phyloP scores from a whole-genome alignment of 2,329 filamentous ascomycete genomes.

The Corinectria fuckeliana region DNA sequence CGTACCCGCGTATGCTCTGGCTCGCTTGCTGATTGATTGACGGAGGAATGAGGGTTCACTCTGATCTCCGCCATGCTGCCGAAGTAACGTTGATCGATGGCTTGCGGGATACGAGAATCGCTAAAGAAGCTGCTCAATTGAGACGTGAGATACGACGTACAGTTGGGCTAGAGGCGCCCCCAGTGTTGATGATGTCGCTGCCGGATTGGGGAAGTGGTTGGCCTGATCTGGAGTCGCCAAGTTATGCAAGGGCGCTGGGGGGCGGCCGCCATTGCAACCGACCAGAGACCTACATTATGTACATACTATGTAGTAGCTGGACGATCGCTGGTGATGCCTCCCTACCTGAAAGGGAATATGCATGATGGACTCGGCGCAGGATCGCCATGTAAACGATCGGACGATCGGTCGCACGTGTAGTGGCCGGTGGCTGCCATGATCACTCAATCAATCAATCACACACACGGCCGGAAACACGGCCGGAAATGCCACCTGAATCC shows the following conservation, averaged over 20 bases:
- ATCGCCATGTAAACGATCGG: not conserved
- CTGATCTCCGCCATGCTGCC: not conserved
- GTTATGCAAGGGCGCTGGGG: no score
- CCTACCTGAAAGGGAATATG: not conserved
- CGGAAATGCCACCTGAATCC: not conserved
- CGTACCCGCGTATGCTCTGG: not conserved
- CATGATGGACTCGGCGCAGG: not conserved
- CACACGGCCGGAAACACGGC: not conserved
- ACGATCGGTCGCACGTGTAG: not conserved
- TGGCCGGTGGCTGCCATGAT: not conserved
- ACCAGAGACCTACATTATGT: no score
- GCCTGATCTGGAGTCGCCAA: conserved; percentile 2
- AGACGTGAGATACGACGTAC: no score
- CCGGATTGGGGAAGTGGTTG: conserved; percentile 1
- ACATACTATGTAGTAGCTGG: not conserved
- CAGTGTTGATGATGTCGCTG: not conserved
- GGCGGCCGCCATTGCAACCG: not conserved
- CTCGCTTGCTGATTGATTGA: not conserved
- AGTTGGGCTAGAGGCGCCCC: not conserved
- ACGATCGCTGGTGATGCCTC: no score
- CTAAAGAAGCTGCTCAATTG: no score
- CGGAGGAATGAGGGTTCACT: not conserved
- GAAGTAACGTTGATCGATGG: not conserved
- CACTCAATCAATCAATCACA: no score
- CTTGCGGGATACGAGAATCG: not conserved